Evolutionary conservation across 352 stramenopile species (phyloP).

Genomic region (Peronospora destructor): DNA sequence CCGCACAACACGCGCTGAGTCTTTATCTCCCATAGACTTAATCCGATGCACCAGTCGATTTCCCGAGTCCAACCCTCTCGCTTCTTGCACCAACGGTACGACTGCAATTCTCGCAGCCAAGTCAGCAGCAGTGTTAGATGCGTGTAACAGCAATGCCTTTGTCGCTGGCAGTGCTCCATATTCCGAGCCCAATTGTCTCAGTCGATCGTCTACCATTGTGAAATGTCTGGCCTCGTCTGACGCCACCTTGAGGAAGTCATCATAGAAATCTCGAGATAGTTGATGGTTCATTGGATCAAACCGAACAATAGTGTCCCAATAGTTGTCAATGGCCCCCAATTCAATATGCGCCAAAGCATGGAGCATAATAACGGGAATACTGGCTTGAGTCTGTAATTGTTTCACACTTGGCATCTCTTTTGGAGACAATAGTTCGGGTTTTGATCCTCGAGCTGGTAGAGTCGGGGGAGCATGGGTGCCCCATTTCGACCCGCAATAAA

Average conservation of each 20-base stretch:
- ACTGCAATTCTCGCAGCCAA: constrained; percentile 70
- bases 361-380: constrained; percentile 67
- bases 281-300: constrained; percentile 52
- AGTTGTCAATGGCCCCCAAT: constrained; percentile 82
- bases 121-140: constrained; percentile 56
- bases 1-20: constrained; percentile 58
- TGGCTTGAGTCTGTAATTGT: constrained; percentile 41
- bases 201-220: constrained; percentile 55
- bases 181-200: constrained; percentile 50
- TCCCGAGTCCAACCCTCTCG: constrained; percentile 67
- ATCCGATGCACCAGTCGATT: constrained; percentile 68
- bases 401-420: constrained; percentile 74
- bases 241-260: constrained; percentile 66
- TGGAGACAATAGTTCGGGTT: constrained; percentile 47
- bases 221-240: constrained; percentile 80
- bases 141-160: constrained; percentile 59
- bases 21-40: constrained; percentile 55
- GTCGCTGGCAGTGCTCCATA: constrained; percentile 70
- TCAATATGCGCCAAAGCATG: constrained; percentile 84
- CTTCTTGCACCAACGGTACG: constrained; percentile 77
- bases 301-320: constrained; percentile 81
- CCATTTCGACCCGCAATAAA: constrained; percentile 23
- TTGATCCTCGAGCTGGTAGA: constrained; percentile 39
- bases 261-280: constrained; percentile 56
- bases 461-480: constrained; percentile 38